A percentile compares a stretch with the other conserved stretches of the same genome.
Conservation (phyloP, 768 basidiomycete genomes). For the Polyporus arcularius region DNA sequence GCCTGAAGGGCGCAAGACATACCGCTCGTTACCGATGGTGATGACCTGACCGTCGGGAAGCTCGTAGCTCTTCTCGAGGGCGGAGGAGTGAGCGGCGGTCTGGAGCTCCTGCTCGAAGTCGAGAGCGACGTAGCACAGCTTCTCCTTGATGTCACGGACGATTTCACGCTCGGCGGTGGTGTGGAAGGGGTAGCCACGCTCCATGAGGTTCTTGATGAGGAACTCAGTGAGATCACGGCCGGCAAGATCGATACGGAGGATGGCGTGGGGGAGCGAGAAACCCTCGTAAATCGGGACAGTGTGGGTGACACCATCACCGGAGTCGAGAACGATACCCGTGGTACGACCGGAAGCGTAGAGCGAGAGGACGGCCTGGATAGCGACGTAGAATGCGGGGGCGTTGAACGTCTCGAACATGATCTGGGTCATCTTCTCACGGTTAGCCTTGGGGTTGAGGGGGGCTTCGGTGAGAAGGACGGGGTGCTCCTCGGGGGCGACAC, state of each 20-base stretch:
- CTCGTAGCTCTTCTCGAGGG: conserved; percentile 73
- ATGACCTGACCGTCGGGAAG: conserved; percentile 69
- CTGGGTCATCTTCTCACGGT: conserved; percentile 93
- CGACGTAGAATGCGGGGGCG: conserved; percentile 88
- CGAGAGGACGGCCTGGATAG: conserved; percentile 89
- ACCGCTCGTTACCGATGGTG: conserved; percentile 87
- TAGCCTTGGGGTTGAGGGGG: conserved; percentile 90
- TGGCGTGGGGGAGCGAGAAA: conserved; percentile 70
- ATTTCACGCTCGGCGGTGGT: conserved; percentile 63
- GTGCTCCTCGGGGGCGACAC: conserved; percentile 92
- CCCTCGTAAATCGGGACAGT: conserved; percentile 75
- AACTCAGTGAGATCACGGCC: conserved; percentile 67
- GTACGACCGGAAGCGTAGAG: conserved; percentile 72
- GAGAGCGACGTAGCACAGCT: conserved; percentile 74
- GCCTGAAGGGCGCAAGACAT: conserved; percentile 11
- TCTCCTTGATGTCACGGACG: conserved; percentile 78
- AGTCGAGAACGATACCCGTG: conserved; percentile 75
- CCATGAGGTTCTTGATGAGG: conserved; percentile 55
- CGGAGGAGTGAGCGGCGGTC: conserved; percentile 64
- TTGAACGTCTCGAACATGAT: conserved; percentile 98
- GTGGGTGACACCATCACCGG: conserved; percentile 74
- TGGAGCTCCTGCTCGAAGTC: conserved; percentile 76
- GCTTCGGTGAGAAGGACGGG: conserved; percentile 91
- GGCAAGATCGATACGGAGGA: conserved; percentile 65
- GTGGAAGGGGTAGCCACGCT: conserved; percentile 65